These are phyloP conservation scores for Haematococcus lacustris DNA, from an alignment of 139 green algal species.

Conservation along the genomic window DNA sequence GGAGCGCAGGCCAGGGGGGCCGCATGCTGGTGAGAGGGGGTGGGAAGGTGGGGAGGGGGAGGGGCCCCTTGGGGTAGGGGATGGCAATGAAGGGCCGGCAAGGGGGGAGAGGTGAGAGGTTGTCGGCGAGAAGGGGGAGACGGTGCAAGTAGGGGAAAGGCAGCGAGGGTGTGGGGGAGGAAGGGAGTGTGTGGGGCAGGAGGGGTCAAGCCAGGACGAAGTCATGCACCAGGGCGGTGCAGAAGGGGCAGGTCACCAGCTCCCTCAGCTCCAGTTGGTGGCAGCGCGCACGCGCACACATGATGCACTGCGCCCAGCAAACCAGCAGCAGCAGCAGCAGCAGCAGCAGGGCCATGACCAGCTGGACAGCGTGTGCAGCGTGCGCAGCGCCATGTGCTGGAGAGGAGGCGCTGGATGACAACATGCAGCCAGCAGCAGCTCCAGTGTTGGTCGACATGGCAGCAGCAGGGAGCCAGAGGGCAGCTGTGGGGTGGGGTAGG, in stretches of 20 bases:
- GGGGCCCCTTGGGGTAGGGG: too few species aligned
- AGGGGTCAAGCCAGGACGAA: slow-evolving; percentile 1
- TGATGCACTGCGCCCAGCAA: not conserved
- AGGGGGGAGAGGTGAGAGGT: too few species aligned
- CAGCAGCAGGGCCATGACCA: not conserved
- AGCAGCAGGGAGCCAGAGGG: not conserved
- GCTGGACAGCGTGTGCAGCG: not conserved
- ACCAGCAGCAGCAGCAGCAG: not conserved
- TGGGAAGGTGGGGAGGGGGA: too few species aligned
- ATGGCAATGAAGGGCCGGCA: too few species aligned
- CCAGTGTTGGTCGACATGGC: not conserved
- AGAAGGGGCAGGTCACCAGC: slow-evolving; percentile 2
- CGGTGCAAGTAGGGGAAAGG: too few species aligned
- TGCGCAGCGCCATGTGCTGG: not conserved
- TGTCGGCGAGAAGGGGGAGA: too few species aligned
- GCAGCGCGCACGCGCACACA: not conserved
- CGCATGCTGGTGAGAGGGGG: too few species aligned
- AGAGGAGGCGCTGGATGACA: too few species aligned
- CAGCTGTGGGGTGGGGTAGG: not conserved
- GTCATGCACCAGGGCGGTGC: not conserved
- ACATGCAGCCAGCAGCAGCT: not conserved
- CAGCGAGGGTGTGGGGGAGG: too few species aligned
- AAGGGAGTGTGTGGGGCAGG: too few species aligned
- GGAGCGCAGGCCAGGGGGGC: too few species aligned
- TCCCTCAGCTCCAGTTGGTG: slow-evolving; percentile 1